Evolutionary conservation across 1,284 basidiomycete species (phyloP), one percentile per base, ranked within the genome.

Genomic region (Puccinia coronata): DNA sequence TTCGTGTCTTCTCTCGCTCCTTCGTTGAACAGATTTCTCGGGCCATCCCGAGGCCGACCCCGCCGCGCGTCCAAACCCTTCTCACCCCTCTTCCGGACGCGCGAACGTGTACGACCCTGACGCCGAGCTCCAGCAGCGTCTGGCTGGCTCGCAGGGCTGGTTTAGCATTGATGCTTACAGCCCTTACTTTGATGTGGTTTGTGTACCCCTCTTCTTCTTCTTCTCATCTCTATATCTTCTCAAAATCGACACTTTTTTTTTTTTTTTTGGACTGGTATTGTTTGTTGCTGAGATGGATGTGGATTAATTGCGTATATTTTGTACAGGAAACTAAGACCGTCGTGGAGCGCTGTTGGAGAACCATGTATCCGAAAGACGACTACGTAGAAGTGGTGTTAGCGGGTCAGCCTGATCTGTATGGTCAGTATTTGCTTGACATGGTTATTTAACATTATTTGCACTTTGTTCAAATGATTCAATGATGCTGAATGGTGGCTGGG

Each of bases 351-450:
- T 86, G 87, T 43, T 86, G 84, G 28, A 84, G 86, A 82, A 86
- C 88, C 3, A 86, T 88, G 84, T 84, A 88, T 23, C 88, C 88
- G 1, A 84, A 85, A 20, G 85, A 87, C 67, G 87, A 87, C 55
- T 89, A 88, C 82, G 84, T 88, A 23, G 82, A 84, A 25, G 86
- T 87, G 28, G 86, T 86, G 0, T 87, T 88, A 73, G 87, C 87
- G 18, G 87, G 87, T 14, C 85, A 87, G 67, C 87, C 88, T 0
- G 88, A 89, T 82, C 84, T 89, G 5, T 89, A 89, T 82, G 88
- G 87, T 87, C 28, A 49, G 82, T 73, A 84, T 70, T 57, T n/a
- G n/a, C n/a, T n/a, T n/a, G n/a, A n/a, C n/a, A n/a, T n/a, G n/a
- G n/a, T n/a, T n/a, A n/a, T n/a, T n/a, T n/a, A n/a, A n/a, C n/a